A percentile compares a stretch with the other conserved stretches of the same genome.
These are phyloP conservation scores for Penicillium sclerotiorum DNA, from an alignment of 2,329 filamentous ascomycete genomes.

Conservation along the genomic window DNA sequence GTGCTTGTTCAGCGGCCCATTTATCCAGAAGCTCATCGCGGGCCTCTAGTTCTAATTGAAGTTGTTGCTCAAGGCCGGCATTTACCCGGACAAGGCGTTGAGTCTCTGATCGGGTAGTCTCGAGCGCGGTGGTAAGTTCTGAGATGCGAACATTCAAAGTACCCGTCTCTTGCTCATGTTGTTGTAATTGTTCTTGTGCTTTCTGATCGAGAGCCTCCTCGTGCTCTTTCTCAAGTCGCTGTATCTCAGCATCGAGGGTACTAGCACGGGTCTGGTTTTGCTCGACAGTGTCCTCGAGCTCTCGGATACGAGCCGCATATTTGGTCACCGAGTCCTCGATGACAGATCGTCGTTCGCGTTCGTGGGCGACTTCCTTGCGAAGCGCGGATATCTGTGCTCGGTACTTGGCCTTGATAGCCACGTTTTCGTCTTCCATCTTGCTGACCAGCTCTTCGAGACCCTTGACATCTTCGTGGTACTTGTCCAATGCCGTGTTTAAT, in stretches of 20 bases:
- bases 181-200: conserved; percentile 24
- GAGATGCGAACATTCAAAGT: conserved; percentile 46
- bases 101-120: conserved; percentile 37
- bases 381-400: conserved; percentile 36
- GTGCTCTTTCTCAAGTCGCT: conserved; percentile 37
- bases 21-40: conserved; percentile 37
- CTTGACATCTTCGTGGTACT: conserved; percentile 48
- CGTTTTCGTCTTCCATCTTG: conserved; percentile 44
- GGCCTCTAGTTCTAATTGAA: conserved; percentile 41
- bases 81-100: conserved; percentile 41
- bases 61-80: conserved; percentile 38
- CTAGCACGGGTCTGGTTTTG: conserved; percentile 38
- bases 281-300: conserved; percentile 38
- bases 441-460: conserved; percentile 47
- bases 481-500: conserved; percentile 46
- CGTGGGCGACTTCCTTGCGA: conserved; percentile 35
- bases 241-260: conserved; percentile 38
- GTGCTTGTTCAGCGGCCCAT: conserved; percentile 37
- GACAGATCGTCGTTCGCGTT: conserved; percentile 35
- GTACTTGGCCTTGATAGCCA: conserved; percentile 30
- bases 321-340: conserved; percentile 41
- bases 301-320: conserved; percentile 38
- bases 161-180: conserved; percentile 40
- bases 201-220: conserved; percentile 27
- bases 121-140: conserved; percentile 43